Evolutionary conservation across 345 rosid species (phyloP).

Genomic region (Salix arbutifolia): DNA sequence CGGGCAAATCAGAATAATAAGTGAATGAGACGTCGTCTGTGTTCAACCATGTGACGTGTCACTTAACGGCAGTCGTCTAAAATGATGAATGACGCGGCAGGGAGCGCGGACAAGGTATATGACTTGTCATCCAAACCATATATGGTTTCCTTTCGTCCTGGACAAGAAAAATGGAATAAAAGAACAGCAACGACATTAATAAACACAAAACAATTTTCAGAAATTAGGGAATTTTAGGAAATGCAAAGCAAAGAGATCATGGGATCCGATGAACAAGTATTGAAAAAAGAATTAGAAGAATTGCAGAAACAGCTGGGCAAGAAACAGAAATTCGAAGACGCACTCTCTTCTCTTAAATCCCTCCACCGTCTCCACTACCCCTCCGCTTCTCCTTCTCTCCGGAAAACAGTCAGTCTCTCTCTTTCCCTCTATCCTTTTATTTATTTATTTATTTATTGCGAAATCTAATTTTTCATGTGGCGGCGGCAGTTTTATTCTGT

Average conservation of each 20-base stretch:
- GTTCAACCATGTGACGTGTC: too few relatives aligned
- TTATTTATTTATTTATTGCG: not conserved
- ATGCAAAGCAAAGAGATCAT: not conserved
- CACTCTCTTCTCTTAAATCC: constrained; percentile 58
- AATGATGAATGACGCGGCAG: too few relatives aligned
- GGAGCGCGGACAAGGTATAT: too few relatives aligned
- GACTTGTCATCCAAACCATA: too few relatives aligned
- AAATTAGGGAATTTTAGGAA: not conserved
- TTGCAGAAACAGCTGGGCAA: constrained; percentile 72
- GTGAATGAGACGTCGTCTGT: too few relatives aligned
- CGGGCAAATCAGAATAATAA: too few relatives aligned
- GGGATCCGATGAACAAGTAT: constrained; percentile 40
- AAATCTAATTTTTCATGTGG: not conserved
- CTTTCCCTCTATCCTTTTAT: too few relatives aligned
- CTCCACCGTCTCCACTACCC: constrained; percentile 46
- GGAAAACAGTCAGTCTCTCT: constrained; percentile 42
- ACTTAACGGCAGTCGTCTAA: too few relatives aligned
- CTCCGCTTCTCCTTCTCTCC: constrained; percentile 62
- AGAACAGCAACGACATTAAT: too few relatives aligned
- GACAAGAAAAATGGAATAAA: too few relatives aligned
- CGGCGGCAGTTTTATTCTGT: constrained; percentile 55
- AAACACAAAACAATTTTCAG: too few relatives aligned
- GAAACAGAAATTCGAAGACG: constrained; percentile 73
- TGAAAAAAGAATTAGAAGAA: constrained; percentile 63
- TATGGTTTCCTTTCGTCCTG: too few relatives aligned